phyloP scores from a whole-genome alignment of 169 alveolate species.

The Theileria sp. region DNA sequence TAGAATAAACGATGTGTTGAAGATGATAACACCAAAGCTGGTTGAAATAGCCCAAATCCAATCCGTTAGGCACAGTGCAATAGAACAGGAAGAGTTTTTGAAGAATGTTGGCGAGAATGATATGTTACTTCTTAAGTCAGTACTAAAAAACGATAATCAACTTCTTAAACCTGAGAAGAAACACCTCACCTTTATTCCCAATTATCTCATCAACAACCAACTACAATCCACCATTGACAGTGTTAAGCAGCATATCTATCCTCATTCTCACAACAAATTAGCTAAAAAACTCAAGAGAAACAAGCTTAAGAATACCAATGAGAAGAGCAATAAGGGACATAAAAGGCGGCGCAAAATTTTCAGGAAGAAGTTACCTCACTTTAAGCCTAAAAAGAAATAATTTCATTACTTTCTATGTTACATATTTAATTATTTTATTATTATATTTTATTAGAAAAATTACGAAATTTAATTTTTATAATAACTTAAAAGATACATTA shows the following conservation, averaged over 20 bases:
- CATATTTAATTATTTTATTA: background rate
- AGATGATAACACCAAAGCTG: conserved; percentile 48
- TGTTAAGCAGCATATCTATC: conserved; percentile 23
- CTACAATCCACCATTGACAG: conserved; percentile 30
- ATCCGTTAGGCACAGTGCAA: conserved; percentile 57
- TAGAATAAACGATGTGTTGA: conserved; percentile 52
- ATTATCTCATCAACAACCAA: conserved; percentile 41
- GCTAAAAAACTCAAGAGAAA: background rate
- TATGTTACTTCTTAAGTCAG: conserved; percentile 45
- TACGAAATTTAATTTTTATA: no score
- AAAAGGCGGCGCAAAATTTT: conserved; percentile 3
- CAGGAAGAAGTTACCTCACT: conserved; percentile 39
- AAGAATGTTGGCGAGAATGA: conserved; percentile 41
- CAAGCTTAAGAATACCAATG: conserved; percentile 4
- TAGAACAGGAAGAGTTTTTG: conserved; percentile 50
- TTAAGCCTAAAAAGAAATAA: conserved; percentile 45
- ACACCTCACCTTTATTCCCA: conserved; percentile 54
- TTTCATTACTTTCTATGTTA: background rate
- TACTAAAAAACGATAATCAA: conserved; percentile 45
- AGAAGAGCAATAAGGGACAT: background rate
- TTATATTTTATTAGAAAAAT: background rate
- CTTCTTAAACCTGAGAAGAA: conserved; percentile 40
- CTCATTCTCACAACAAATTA: conserved; percentile 19
- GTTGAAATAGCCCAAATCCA: conserved; percentile 52
- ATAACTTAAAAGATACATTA: background rate